Base-by-base conservation (phyloP, 2,329 filamentous ascomycete genomes). In the Epicoccum nigrum region DNA sequence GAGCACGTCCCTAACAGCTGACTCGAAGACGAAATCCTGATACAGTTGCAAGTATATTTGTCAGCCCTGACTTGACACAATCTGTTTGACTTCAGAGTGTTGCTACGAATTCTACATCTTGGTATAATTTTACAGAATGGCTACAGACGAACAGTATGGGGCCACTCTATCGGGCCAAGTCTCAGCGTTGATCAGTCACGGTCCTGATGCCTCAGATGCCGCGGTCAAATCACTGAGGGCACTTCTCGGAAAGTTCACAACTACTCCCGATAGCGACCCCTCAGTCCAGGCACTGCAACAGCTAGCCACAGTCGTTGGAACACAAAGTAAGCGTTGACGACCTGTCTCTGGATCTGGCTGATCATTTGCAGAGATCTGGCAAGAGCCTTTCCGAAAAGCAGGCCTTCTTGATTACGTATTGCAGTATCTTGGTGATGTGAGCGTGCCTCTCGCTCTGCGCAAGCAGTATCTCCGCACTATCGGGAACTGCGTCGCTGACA, bases 401-500 rank as follows among this genome's bases (percentile, higher is more conserved):
- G 69, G 69, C 4, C 57, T 74, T 33, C 58, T 74, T 19, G 55
- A 57, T 3, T 59, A 64, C 37, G 63, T 61, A n/a, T 37, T 69
- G 12, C 52, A 62, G 12, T 55, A 61, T 7, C 57, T 74, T 34
- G 59, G 66, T 43, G 53, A 56, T 11, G 53, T 54, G 4, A 45
- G 46, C 23, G 51, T 56, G 32, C 42, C 64, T n/a, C 23, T 57
- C 11, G 49, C 45, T 17, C 35, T 72, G 20, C 55, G 55, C 8
- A 72, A 67, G 47, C 71, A 75, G 39, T 69, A 65, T 45, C 55
- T 75, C 13, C 62, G 73, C 35, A 67, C 74, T 16, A 66, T 74
- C 42, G 73, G 73, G 8, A 75, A 75, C 43, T 63, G 64, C 19
- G 69, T 74, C 30, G 71, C 71, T 25, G 71, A 75, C 28, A 68